phyloP scores from a whole-genome alignment of 129 eudicot species.

The Escallonia herrerae region DNA sequence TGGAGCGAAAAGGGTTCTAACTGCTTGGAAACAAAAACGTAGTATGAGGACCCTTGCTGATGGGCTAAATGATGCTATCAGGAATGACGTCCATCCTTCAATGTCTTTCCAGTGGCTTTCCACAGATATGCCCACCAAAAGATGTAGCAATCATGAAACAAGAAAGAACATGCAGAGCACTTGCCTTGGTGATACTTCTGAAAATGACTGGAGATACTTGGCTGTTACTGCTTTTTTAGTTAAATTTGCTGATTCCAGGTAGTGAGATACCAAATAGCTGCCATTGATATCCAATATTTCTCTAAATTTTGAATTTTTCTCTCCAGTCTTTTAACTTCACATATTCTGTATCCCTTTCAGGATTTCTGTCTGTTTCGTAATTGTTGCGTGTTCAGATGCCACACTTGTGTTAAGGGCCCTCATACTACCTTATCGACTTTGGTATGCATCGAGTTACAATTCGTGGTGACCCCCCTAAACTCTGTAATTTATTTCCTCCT shows the following conservation, averaged over 20 bases:
- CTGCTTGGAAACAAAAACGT: constrained; percentile 68
- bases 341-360: constrained; percentile 38
- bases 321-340: not conserved
- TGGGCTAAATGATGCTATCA: constrained; percentile 15
- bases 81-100: constrained; percentile 15
- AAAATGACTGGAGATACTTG: constrained; percentile 96
- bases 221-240: constrained; percentile 94
- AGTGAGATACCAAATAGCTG: constrained; percentile 11
- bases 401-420: constrained; percentile 83
- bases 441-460: constrained; percentile 38
- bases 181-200: constrained; percentile 39
- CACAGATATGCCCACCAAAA: constrained; percentile 74
- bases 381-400: constrained; percentile 89
- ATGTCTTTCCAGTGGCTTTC: constrained; percentile 92
- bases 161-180: constrained; percentile 10
- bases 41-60: constrained; percentile 10
- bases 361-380: constrained; percentile 73
- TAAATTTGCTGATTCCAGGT: constrained; percentile 62
- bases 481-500: not conserved
- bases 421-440: constrained; percentile 75
- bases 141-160: constrained; percentile 25
- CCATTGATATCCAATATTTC: not conserved
- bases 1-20: constrained; percentile 93
- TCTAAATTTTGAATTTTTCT: not conserved
- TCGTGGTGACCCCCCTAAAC: not conserved